A percentile compares a stretch with the other conserved stretches of the same genome.
These are phyloP conservation scores for Aspergillus pseudoglaucus DNA, from an alignment of 2,329 filamentous ascomycete genomes.

Conservation along the genomic window DNA sequence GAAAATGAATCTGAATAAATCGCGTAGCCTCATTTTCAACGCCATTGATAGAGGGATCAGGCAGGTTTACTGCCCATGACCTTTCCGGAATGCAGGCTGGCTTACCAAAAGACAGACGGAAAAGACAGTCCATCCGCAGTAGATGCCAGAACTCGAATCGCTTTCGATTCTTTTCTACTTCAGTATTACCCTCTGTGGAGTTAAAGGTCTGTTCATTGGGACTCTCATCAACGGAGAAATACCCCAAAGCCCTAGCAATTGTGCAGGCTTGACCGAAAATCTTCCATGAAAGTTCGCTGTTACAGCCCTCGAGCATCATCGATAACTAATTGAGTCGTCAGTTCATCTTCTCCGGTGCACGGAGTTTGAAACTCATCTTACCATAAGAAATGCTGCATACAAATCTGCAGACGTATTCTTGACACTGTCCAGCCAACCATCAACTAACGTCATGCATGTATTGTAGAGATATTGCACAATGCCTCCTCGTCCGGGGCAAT, in stretches of 20 bases:
- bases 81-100: slow-evolving; percentile 9
- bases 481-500: not conserved
- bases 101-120: slow-evolving; percentile 13
- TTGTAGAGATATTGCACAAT: slow-evolving; percentile 7
- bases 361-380: not conserved
- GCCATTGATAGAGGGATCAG: slow-evolving; percentile 12
- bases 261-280: slow-evolving; percentile 5
- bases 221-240: slow-evolving; percentile 10
- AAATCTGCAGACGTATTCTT: slow-evolving; percentile 8
- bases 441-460: slow-evolving; percentile 2
- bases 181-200: not conserved
- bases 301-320: slow-evolving; percentile 10
- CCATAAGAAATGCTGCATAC: slow-evolving; percentile 12
- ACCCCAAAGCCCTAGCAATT: slow-evolving; percentile 9
- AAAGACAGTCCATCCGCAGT: slow-evolving; percentile 12
- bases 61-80: slow-evolving; percentile 14
- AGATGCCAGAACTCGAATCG: slow-evolving; percentile 18
- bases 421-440: slow-evolving; percentile 7
- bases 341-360: not conserved
- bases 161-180: slow-evolving; percentile 10
- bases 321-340: slow-evolving; percentile 6
- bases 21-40: slow-evolving; percentile 9
- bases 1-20: slow-evolving; percentile 13
- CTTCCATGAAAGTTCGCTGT: slow-evolving; percentile 11
- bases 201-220: not conserved